Evolutionary conservation across 805 yeast species (phyloP).

Genomic region (Ogataea populi-albae): DNA sequence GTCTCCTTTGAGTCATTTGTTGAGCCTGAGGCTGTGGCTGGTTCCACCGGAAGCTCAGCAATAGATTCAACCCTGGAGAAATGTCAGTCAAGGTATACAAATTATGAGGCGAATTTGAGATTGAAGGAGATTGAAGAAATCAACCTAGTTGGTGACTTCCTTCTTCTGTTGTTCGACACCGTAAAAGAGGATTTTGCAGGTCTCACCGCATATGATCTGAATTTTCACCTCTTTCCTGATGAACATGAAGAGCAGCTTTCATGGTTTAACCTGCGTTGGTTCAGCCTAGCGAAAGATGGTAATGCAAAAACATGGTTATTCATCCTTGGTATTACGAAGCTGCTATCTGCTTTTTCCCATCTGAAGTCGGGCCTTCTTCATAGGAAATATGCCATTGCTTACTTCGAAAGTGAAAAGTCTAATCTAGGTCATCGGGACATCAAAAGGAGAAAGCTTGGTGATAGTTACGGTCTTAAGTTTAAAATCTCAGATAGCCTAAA

Average conservation of each 20-base stretch:
- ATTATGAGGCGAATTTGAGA: too few species aligned
- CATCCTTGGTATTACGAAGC: constrained; percentile 32
- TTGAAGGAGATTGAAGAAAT: too few species aligned
- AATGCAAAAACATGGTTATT: constrained; percentile 40
- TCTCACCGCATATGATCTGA: not conserved
- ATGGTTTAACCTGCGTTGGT: constrained; percentile 26
- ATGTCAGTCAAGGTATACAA: too few species aligned
- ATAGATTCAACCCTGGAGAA: too few species aligned
- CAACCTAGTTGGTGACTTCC: not conserved
- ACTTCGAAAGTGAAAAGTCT: not conserved
- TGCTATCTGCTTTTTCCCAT: constrained; percentile 33
- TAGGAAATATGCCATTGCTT: not conserved
- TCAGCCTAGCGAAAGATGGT: constrained; percentile 7
- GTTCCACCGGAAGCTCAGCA: too few species aligned
- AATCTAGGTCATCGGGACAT: not conserved
- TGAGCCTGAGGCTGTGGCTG: too few species aligned
- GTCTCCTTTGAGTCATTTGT: too few species aligned
- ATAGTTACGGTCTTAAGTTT: not conserved
- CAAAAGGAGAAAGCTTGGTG: constrained; percentile 7
- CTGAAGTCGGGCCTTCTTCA: constrained; percentile 16
- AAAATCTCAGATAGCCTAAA: not conserved
- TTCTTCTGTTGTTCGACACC: not conserved
- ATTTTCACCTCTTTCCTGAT: constrained; percentile 1
- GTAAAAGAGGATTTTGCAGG: not conserved
- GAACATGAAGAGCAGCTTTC: constrained; percentile 1